phyloP scores from a whole-genome alignment of 805 yeast genomes.

The Alloascoidea africana region DNA sequence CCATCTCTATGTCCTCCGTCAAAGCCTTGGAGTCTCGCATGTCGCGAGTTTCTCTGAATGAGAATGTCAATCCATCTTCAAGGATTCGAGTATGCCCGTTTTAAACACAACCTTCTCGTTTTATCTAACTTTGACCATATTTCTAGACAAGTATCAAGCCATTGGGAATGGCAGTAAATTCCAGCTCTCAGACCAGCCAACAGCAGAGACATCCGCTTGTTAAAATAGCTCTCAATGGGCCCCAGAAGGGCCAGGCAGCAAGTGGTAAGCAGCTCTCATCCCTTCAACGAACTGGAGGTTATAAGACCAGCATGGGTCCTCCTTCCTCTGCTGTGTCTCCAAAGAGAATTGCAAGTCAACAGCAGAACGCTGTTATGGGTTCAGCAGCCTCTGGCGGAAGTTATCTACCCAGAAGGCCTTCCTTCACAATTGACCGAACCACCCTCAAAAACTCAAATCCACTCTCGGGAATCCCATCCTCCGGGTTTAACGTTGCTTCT shows the following conservation, averaged over 20 bases:
- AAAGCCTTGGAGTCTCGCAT: neutral
- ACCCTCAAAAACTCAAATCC: neutral
- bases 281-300: constrained; percentile 1
- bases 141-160: neutral
- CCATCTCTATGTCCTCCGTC: neutral
- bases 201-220: neutral
- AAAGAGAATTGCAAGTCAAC: neutral
- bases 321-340: neutral
- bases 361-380: too few species aligned
- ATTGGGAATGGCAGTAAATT: neutral
- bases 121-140: neutral
- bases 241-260: neutral
- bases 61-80: constrained; percentile 1
- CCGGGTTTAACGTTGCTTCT: too few species aligned
- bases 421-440: neutral
- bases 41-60: constrained; percentile 1
- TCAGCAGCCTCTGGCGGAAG: too few species aligned
- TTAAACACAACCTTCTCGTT: neutral
- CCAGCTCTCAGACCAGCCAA: too few species aligned
- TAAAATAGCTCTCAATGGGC: neutral
- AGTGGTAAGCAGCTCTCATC: neutral
- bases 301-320: constrained; percentile 1
- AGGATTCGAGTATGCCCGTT: neutral
- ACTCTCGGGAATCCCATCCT: neutral
- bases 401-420: too few species aligned